Base-by-base conservation (phyloP, 176 grass and related monocot genomes). In the Musa schizocarpa region DNA sequence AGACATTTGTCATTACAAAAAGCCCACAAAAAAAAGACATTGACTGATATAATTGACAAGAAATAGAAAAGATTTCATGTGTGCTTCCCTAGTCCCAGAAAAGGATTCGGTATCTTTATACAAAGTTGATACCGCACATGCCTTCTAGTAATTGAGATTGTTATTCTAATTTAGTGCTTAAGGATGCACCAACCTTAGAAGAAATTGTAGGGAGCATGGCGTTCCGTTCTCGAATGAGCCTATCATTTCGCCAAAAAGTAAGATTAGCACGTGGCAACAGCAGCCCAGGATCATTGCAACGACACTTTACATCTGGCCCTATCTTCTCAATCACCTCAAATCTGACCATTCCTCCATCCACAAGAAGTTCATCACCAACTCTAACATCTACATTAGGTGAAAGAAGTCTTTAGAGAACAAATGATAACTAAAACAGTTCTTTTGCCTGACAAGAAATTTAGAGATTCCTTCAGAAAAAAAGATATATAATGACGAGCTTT, bases 151-250 rank as follows among this genome's bases (percentile, higher is more conserved):
- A 70, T 51, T 20, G 17, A 26, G 10, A 65, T 65, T 65, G 14
- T 70, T 51, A 10, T 20, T 50, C 50, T 2, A 20, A 48, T 13
- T 54, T 76, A 29, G 16, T 49, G 16, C 54, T 77, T 51, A 51
- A 77, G 2, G 65, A 80, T 61, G 57, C 52, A 78, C 68, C 79
- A 74, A 93, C 90, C 95, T 98, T 93, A 11, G 95, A 93, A 79
- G 94, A 93, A 85, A 98, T 98, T 69, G 90, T 98, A 63, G 88
- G 90, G 77, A 98, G 90, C 90, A 98, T 89, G 54, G 90, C 84
- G 80, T 98, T 98, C 54, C 87, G 85, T 77, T 91, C 95, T 13
- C 88, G 88, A 5, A 98, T 90, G 53, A 98, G 76, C 79, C 90
- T 89, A n/a, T 86, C 86, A 62, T 89, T 86, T 58, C 90, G 82